Conservation (phyloP, 495 filamentous ascomycete species). For the Penicillium flavigenum region DNA sequence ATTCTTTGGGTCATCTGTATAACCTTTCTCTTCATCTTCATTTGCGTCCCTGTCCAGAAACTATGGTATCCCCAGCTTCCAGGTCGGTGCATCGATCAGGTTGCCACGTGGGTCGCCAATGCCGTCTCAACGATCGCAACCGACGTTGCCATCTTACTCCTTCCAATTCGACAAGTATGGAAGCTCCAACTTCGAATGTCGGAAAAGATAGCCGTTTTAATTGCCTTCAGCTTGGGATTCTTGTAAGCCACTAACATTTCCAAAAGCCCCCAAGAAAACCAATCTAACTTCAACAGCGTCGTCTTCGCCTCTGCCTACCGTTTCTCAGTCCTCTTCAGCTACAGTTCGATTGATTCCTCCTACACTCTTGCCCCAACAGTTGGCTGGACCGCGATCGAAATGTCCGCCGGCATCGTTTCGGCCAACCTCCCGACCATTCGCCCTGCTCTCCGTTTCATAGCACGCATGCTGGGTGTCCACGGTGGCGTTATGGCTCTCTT, state of each 20-base stretch:
- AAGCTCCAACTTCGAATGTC: constrained; percentile 32
- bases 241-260: not conserved
- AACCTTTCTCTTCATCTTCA: constrained; percentile 44
- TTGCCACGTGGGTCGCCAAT: constrained; percentile 43
- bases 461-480: not conserved
- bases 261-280: not conserved
- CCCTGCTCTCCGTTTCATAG: constrained; percentile 20
- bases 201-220: constrained; percentile 7
- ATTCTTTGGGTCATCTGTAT: constrained; percentile 43
- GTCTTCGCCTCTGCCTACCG: not conserved
- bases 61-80: constrained; percentile 34
- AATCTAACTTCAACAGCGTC: not conserved
- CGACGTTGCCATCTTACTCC: constrained; percentile 44
- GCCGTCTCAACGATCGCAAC: constrained; percentile 47
- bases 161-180: constrained; percentile 48
- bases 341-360: constrained; percentile 24
- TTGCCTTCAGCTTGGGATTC: not conserved
- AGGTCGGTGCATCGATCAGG: constrained; percentile 25
- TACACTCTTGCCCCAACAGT: constrained; percentile 45
- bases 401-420: constrained; percentile 46
- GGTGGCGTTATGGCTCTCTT: not conserved
- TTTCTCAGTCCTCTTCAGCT: not conserved
- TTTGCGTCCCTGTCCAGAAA: constrained; percentile 45
- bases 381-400: constrained; percentile 47
- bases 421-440: constrained; percentile 47